Evolutionary conservation across 805 yeast species (phyloP).

Genomic region (Monosporozyma aerobia): DNA sequence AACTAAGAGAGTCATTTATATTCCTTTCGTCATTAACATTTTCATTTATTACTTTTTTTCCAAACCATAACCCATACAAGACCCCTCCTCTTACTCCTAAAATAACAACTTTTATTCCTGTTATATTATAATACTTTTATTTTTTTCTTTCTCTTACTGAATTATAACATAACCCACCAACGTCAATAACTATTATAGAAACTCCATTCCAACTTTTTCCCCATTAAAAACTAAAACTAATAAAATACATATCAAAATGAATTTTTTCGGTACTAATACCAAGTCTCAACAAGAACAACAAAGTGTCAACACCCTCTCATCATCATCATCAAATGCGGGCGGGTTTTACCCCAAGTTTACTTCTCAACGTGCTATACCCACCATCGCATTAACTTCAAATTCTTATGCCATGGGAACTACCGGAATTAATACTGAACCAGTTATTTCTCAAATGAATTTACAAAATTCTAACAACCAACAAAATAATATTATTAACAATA

Average conservation of each 20-base stretch:
- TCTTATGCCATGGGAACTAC: constrained; percentile 66
- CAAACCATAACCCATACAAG: not conserved
- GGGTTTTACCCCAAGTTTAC: constrained; percentile 30
- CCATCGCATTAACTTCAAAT: constrained; percentile 57
- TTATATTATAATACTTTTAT: too few relatives aligned
- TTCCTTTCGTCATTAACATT: not conserved
- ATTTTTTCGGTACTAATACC: constrained; percentile 20
- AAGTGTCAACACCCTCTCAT: constrained; percentile 6
- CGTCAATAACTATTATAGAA: not conserved
- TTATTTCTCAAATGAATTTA: constrained; percentile 26
- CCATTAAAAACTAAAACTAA: not conserved
- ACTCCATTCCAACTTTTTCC: not conserved
- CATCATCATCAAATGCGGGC: constrained; percentile 4
- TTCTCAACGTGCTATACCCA: constrained; percentile 47
- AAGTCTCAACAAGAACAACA: constrained; percentile 7
- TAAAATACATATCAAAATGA: constrained; percentile 13
- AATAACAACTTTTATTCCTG: not conserved
- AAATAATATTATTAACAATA: not conserved
- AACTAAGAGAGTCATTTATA: not conserved
- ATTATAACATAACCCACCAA: not conserved
- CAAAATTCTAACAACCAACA: not conserved
- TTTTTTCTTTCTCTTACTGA: not conserved
- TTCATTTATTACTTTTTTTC: not conserved
- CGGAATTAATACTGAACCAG: constrained; percentile 33
- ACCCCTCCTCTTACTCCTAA: not conserved